Conservation (phyloP, 2,329 filamentous ascomycete species). For the Monilinia laxa region DNA sequence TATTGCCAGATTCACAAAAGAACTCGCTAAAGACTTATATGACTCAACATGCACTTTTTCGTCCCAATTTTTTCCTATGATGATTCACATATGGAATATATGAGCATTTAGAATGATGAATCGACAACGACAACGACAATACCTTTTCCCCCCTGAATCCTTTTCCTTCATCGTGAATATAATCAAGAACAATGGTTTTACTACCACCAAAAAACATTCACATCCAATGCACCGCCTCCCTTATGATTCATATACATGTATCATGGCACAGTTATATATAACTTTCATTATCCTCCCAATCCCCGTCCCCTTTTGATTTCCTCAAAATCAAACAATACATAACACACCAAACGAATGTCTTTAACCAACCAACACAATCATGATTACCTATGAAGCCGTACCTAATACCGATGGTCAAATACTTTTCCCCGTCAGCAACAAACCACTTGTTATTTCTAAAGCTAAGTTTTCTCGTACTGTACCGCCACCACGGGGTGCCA, state of each 20-base stretch:
- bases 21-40: neutral
- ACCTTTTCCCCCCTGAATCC: too few relatives aligned
- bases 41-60: neutral
- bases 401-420: conserved; percentile 15
- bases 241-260: neutral
- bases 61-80: neutral
- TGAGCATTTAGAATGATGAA: neutral
- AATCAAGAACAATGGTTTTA: neutral
- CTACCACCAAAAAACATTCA: neutral
- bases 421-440: neutral
- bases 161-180: conserved; percentile 5
- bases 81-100: neutral
- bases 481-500: too few relatives aligned
- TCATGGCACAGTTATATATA: neutral
- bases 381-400: conserved; percentile 8
- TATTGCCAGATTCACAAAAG: neutral
- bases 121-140: too few relatives aligned
- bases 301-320: neutral
- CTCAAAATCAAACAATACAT: neutral
- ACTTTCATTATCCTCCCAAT: neutral
- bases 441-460: neutral
- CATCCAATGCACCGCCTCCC: neutral
- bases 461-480: neutral
- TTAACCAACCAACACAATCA: neutral
- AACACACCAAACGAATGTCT: neutral